phyloP scores from a whole-genome alignment of 805 yeast genomes.

The Candida succiphila region DNA sequence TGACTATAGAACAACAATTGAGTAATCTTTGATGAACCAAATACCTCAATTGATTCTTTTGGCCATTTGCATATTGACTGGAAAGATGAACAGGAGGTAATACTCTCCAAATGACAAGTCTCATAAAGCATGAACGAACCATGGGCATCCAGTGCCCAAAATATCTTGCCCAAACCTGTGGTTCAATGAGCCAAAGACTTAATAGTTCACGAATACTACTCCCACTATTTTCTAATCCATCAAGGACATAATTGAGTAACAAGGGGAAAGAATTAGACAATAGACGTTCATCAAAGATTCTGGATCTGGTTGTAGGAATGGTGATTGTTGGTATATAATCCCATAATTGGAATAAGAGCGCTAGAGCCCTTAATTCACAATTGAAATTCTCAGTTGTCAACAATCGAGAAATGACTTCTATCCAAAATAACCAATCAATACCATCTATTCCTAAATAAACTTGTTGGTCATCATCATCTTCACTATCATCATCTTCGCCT shows the following conservation, averaged over 20 bases:
- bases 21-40: too few relatives aligned
- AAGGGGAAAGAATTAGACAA: too few relatives aligned
- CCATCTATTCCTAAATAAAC: background rate
- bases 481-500: background rate
- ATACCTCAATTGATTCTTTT: background rate
- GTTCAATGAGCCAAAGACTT: conserved; percentile 43
- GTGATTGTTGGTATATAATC: conserved; percentile 41
- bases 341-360: conserved; percentile 69
- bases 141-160: conserved; percentile 78
- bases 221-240: conserved; percentile 25
- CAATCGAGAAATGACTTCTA: conserved; percentile 47
- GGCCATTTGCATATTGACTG: background rate
- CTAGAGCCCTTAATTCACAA: conserved; percentile 50
- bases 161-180: conserved; percentile 39
- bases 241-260: conserved; percentile 35
- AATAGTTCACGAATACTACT: conserved; percentile 40
- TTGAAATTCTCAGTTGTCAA: conserved; percentile 53
- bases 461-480: background rate
- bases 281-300: too few relatives aligned
- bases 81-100: conserved; percentile 42
- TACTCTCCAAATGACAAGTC: conserved; percentile 59
- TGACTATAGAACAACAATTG: too few relatives aligned
- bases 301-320: conserved; percentile 2
- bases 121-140: conserved; percentile 56
- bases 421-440: conserved; percentile 75